These are phyloP conservation scores for Russula brevipes DNA, from an alignment of 768 basidiomycete species.

Conservation along the genomic window DNA sequence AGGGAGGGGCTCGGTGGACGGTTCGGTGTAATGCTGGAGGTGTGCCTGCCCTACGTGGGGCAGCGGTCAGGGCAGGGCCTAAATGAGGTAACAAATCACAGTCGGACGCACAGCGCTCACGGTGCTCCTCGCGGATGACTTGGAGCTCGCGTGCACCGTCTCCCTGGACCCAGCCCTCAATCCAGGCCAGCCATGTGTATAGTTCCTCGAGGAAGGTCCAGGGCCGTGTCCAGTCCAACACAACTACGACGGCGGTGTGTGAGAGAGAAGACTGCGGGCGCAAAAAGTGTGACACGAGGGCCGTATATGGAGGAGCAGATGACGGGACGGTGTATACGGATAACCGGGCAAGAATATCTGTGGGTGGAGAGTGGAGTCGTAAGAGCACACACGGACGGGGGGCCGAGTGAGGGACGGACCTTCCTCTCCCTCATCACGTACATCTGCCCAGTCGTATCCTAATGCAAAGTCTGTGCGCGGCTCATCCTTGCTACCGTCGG, in stretches of 20 bases:
- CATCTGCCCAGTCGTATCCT: constrained; percentile 89
- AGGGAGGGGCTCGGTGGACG: constrained; percentile 61
- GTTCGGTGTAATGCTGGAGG: constrained; percentile 87
- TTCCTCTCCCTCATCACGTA: constrained; percentile 91
- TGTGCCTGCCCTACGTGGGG: constrained; percentile 67
- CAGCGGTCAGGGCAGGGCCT: not conserved
- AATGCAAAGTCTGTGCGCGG: constrained; percentile 72
- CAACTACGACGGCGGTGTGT: constrained; percentile 76
- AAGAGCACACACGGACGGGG: constrained; percentile 4
- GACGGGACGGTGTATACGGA: constrained; percentile 92
- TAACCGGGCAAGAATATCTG: constrained; percentile 83
- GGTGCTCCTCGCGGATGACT: constrained; percentile 71
- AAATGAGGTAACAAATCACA: not conserved
- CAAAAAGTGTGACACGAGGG: constrained; percentile 72
- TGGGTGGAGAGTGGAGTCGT: constrained; percentile 1
- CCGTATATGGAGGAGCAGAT: constrained; percentile 60
- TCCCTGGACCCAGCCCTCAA: constrained; percentile 73
- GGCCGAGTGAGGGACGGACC: constrained; percentile 43
- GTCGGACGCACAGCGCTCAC: constrained; percentile 65
- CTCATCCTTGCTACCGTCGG: constrained; percentile 53
- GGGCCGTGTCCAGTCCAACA: constrained; percentile 92
- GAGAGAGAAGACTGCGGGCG: constrained; percentile 62
- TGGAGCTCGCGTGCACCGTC: constrained; percentile 67
- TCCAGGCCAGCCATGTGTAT: constrained; percentile 78
- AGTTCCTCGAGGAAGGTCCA: constrained; percentile 88